Evolutionary conservation across 108 stramenopile species (phyloP).

Genomic region (Cyclotella kingstonii): DNA sequence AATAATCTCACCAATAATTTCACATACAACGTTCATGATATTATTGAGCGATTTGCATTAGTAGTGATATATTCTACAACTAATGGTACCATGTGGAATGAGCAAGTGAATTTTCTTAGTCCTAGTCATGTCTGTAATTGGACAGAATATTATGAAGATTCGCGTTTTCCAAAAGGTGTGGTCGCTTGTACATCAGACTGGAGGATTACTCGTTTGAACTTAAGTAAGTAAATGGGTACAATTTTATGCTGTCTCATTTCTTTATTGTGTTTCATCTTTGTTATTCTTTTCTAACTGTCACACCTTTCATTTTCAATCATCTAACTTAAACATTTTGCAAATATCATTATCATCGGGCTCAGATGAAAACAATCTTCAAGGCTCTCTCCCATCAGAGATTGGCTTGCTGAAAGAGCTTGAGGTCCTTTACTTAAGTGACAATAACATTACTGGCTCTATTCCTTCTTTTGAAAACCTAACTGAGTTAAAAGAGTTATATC

Average conservation of each 20-base stretch:
- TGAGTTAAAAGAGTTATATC: slow-evolving; percentile 38
- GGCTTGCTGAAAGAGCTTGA: slow-evolving; percentile 30
- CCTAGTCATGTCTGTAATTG: slow-evolving; percentile 21
- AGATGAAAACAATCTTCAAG: slow-evolving; percentile 51
- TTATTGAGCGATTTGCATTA: slow-evolving; percentile 8
- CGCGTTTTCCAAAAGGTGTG: not conserved
- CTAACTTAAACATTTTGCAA: no score
- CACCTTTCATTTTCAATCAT: no score
- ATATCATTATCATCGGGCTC: slow-evolving; percentile 1
- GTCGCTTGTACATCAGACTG: not conserved
- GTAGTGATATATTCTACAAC: slow-evolving; percentile 12
- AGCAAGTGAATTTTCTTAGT: not conserved
- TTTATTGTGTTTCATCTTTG: no score
- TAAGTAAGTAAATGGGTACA: slow-evolving; percentile 3
- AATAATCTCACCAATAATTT: no score
- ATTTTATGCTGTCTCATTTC: not conserved
- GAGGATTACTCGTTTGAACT: not conserved
- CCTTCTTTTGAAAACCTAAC: slow-evolving; percentile 18
- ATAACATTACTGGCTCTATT: slow-evolving; percentile 35
- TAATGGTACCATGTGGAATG: not conserved
- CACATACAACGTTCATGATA: not conserved
- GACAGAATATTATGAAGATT: not conserved
- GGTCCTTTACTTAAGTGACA: slow-evolving; percentile 30
- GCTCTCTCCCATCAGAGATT: slow-evolving; percentile 48
- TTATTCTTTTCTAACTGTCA: no score